Base-by-base conservation (phyloP, 2,329 filamentous ascomycete genomes). In the Trichophyton verrucosum region DNA sequence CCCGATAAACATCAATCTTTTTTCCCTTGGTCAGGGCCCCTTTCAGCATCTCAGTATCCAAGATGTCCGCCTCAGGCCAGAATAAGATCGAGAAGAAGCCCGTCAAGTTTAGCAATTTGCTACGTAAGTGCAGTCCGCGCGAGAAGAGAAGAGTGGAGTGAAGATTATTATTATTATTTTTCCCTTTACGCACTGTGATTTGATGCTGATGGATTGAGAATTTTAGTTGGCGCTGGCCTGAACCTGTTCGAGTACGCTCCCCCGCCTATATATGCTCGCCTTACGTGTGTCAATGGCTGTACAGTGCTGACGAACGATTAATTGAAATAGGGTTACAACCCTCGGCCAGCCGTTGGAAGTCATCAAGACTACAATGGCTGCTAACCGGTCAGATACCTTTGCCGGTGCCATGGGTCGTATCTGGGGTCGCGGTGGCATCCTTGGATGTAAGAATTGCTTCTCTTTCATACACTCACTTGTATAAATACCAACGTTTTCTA, bases 351-450 rank as follows among this genome's bases (percentile, higher is more conserved):
- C 94, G 68, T 83, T 99, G 76, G 94, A 99, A 83, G 94, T 99
- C 78, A 84, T 89, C 82, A 99, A 99, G 88, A 99, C 94, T 72
- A 97, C 94, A 77, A 97, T 99, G 90, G 94, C 94, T 72, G 94
- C 94, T 69, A 94, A 99, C 80, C 87, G 94, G 77, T 82, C 84
- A 71, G 92, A 97, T 76, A 86, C 85, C 77, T 94, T 99, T 79
- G 80, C 81, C 66, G 81, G 85, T 68, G 88, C 94, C 73, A 85
- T 97, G 74, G 78, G 80, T 72, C 86, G 90, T 75, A 89, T 97
- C 78, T 99, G 94, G 94, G 81, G 84, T 74, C 89, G 94, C 78
- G 94, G 94, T 78, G 94, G 94, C 79, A 80, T 88, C 71, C 80
- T 96, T 72, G 94, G 94, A 77, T 99, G 92, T 97, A 81, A 81